Evolutionary conservation across 768 basidiomycete genomes (phyloP), one percentile per base, ranked within the genome.

Genomic region (Boletus bicolor): DNA sequence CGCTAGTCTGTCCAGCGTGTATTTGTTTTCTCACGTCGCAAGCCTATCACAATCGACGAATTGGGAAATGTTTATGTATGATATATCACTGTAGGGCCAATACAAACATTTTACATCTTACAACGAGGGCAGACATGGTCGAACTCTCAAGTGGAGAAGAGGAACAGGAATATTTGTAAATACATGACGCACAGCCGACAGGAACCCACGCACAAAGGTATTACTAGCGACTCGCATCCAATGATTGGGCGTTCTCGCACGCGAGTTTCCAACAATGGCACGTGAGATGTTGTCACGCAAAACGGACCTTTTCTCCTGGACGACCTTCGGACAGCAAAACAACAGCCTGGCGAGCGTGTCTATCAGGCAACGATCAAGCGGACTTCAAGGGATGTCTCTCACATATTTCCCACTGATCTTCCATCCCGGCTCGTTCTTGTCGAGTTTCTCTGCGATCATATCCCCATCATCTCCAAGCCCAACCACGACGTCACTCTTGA

Each of bases 321-420:
- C 90, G 86, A 37, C 93, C 93, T 53, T 91, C 87, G 4, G 90
- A 92, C 34, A 95, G 73, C 10, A 95, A 82, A 5, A 95, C 87
- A 56, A 95, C 86, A 62, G 93, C 93, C 90, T 91, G 56, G 10
- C 37, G 19, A 56, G 3, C 24, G 12, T 32, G 32, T 53, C 34
- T 19, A 44, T 70, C 44, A 72, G 60, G 17, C 42, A 52, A 19
- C 4, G 53, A 45, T 53, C 44, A 51, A 49, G 50, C 39, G 45
- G 35, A 39, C 17, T 10, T 28, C 24, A 43, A 51, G 35, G 24
- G 15, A 53, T 7, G 44, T 58, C 17, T 80, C 91, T 75, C 70
- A 93, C 93, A 66, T 93, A 95, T 91, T 95, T 94, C 45, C 93
- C 93, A 48, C 90, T 91, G 66, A 97, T 96, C 77, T 93, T 95